phyloP scores from a whole-genome alignment of 108 stramenopile species.

The Discostella stelligeroides region DNA sequence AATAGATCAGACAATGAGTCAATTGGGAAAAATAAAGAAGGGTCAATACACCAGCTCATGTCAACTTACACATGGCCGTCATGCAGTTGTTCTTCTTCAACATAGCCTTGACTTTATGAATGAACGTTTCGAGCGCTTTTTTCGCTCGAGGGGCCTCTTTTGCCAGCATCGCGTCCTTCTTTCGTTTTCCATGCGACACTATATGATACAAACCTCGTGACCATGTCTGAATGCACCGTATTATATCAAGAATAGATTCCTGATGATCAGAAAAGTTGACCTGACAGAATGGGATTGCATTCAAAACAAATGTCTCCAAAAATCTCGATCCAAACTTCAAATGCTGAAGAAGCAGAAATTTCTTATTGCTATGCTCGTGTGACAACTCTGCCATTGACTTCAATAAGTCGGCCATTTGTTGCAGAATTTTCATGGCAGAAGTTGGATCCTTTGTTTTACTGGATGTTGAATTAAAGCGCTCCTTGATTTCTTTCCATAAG shows the following conservation, averaged over 20 bases:
- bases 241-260: slow-evolving; percentile 38
- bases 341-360: slow-evolving; percentile 39
- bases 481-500: slow-evolving; percentile 36
- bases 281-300: slow-evolving; percentile 49
- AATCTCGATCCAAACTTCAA: slow-evolving; percentile 50
- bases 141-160: slow-evolving; percentile 56
- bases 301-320: slow-evolving; percentile 49
- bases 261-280: slow-evolving; percentile 43
- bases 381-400: slow-evolving; percentile 34
- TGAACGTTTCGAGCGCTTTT: slow-evolving; percentile 49
- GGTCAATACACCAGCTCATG: too few relatives aligned
- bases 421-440: slow-evolving; percentile 13
- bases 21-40: not conserved
- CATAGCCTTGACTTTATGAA: slow-evolving; percentile 53
- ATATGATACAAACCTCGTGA: slow-evolving; percentile 42
- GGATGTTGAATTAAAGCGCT: slow-evolving; percentile 35
- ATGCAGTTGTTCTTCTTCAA: slow-evolving; percentile 54
- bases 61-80: slow-evolving; percentile 37
- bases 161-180: slow-evolving; percentile 45
- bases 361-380: slow-evolving; percentile 38
- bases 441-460: slow-evolving; percentile 39
- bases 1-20: not conserved
- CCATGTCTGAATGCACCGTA: slow-evolving; percentile 31
- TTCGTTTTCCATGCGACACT: slow-evolving; percentile 50
- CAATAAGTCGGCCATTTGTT: slow-evolving; percentile 26